Base-by-base conservation (phyloP, 176 grass and related monocot species). In the Phyllostachys edulis region DNA sequence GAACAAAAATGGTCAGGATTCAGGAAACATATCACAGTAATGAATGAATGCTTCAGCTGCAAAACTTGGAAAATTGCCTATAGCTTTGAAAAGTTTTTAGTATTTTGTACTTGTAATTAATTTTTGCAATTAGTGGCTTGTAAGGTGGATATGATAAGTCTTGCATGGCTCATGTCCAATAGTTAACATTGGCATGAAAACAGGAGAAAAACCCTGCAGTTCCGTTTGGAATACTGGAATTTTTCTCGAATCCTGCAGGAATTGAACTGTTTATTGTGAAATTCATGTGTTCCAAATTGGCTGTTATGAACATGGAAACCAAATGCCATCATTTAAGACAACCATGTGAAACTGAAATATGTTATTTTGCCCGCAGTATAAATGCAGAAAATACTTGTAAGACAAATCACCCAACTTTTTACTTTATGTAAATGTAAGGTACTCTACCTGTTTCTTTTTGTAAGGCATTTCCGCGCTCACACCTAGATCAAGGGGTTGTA, bases 11-110 rank as follows among this genome's bases (percentile, higher is more conserved):
- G 42, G 3, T 45, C 44, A 74, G 32, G 15, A 36, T 64, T 29
- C 39, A 18, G 76, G 55, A 79, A 86, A 86, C 73, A 23, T 69
- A 26, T 44, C 65, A 38, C 61, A 9, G 9, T 14, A 83, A 16
- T 8, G 52, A 21, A 55, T 55, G 52, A 4, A 59, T 59, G 36
- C 16, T 17, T 67, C 65, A 36, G 16, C 37, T 11, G 65, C 21
- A 7, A 66, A 67, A 4, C 20, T 18, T 18, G 17, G 7, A 68
- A 4, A 40, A 5, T 15, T 68, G 0, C 36, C 7, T 68, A 11
- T 15, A 4, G 21, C 2, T 9, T 5, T 9, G 7, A 14, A 9
- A 44, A 21, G 7, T 44, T 6, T 69, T 69, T 14, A 47, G 45
- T 47, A 47, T 13, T 47, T 47, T 46, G 14, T 47, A 34, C 32